Conservation (phyloP, 805 yeast species). For the Debaryomyces castellii region DNA sequence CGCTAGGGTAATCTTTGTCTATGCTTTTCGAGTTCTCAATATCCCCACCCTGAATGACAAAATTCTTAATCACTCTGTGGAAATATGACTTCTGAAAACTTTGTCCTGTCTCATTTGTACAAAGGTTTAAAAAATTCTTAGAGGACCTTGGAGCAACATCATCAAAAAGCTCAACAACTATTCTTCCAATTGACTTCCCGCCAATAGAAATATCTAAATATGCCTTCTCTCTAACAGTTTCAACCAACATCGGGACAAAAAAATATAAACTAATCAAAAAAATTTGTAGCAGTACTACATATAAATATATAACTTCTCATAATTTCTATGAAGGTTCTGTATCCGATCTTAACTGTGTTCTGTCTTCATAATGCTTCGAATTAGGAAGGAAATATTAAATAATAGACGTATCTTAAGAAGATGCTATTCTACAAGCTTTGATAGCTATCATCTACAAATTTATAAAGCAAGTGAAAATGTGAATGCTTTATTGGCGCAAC, state of each 20-base stretch:
- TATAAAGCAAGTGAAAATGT: constrained; percentile 43
- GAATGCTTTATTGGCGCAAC: constrained; percentile 39
- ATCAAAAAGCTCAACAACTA: constrained; percentile 55
- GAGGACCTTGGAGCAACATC: constrained; percentile 57
- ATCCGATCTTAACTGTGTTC: not conserved
- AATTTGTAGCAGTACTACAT: not conserved
- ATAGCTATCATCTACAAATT: constrained; percentile 9
- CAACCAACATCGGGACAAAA: constrained; percentile 28
- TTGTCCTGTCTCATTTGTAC: constrained; percentile 24
- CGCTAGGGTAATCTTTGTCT: constrained; percentile 19
- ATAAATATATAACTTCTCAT: not conserved
- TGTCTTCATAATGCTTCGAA: not conserved
- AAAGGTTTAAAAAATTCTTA: constrained; percentile 49
- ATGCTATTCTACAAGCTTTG: constrained; percentile 3
- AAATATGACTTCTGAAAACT: constrained; percentile 48
- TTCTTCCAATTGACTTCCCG: constrained; percentile 47
- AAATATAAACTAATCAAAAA: not conserved
- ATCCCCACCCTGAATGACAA: constrained; percentile 73
- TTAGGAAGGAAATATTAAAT: not conserved
- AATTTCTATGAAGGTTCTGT: not conserved
- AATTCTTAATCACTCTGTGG: constrained; percentile 65
- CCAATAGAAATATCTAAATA: constrained; percentile 56
- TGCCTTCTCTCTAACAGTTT: constrained; percentile 25
- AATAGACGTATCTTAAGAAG: not conserved
- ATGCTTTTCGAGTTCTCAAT: constrained; percentile 32